Conservation (phyloP, 441 rosid species). For the Gossypium trilobum region DNA sequence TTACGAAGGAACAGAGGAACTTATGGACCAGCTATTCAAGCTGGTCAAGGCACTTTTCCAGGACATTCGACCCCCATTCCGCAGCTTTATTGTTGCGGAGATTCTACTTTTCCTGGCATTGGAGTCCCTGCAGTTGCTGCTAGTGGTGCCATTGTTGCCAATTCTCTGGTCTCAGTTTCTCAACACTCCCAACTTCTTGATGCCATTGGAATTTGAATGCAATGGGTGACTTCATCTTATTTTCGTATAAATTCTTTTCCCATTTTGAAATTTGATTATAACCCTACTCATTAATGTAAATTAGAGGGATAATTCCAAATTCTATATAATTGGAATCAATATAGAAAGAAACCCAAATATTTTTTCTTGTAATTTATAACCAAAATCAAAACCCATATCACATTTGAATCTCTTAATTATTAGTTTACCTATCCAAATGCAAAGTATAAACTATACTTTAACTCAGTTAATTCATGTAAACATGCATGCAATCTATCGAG, state of each 20-base stretch:
- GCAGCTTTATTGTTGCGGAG: slow-evolving; percentile 77
- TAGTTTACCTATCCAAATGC: background rate
- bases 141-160: slow-evolving; percentile 67
- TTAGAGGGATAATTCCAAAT: background rate
- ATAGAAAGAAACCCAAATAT: background rate
- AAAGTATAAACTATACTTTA: background rate
- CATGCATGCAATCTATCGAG: background rate
- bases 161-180: slow-evolving; percentile 39
- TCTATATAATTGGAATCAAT: background rate
- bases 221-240: background rate
- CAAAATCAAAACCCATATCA: background rate
- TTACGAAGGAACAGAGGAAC: slow-evolving; percentile 73
- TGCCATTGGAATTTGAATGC: slow-evolving; percentile 41
- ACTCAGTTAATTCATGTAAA: background rate
- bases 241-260: background rate
- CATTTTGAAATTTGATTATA: background rate
- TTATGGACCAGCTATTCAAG: slow-evolving; percentile 74
- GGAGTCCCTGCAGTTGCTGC: slow-evolving; percentile 96
- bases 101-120: slow-evolving; percentile 87
- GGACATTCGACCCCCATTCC: slow-evolving; percentile 77
- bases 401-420: background rate
- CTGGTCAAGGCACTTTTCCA: slow-evolving; percentile 69
- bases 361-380: background rate
- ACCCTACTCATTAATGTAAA: background rate
- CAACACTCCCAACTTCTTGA: slow-evolving; percentile 43